Conservation (phyloP, 2,329 filamentous ascomycete genomes). For the Leptosphaerulina australis region DNA sequence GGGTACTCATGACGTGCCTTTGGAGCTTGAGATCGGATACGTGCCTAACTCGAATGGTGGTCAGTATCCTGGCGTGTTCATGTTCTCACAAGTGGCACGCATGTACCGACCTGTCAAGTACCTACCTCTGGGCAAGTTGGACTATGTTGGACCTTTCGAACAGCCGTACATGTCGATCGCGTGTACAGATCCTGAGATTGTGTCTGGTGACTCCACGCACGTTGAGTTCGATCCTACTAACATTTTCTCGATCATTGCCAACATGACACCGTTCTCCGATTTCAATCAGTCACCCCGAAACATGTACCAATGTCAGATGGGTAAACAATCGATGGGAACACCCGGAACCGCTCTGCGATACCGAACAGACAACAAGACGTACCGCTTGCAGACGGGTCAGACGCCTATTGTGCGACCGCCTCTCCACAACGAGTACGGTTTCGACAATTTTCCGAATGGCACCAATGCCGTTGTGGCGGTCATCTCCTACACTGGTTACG, state of each 20-base stretch:
- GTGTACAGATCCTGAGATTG: slow-evolving; percentile 83
- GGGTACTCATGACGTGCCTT: slow-evolving; percentile 77
- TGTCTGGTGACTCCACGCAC: slow-evolving; percentile 88
- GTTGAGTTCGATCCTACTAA: slow-evolving; percentile 95
- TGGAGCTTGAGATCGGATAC: slow-evolving; percentile 88
- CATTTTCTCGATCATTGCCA: slow-evolving; percentile 95
- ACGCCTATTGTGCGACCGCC: slow-evolving; percentile 91
- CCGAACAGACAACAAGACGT: slow-evolving; percentile 96
- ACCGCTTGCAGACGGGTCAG: slow-evolving; percentile 92
- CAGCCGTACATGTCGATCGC: slow-evolving; percentile 99
- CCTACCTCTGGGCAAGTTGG: slow-evolving; percentile 80
- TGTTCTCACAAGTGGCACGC: slow-evolving; percentile 81
- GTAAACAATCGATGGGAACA: slow-evolving; percentile 99
- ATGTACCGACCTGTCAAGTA: slow-evolving; percentile 95
- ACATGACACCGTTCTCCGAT: slow-evolving; percentile 98
- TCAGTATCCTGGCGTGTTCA: slow-evolving; percentile 95
- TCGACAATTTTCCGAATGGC: slow-evolving; percentile 98
- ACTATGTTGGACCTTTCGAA: slow-evolving; percentile 91
- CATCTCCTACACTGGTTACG: slow-evolving; percentile 97
- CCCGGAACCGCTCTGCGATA: slow-evolving; percentile 83
- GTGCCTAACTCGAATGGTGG: slow-evolving; percentile 86
- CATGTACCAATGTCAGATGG: slow-evolving; percentile 86
- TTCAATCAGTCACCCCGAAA: slow-evolving; percentile 99
- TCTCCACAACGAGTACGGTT: slow-evolving; percentile 92
- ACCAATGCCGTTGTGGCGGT: slow-evolving; percentile 95